phyloP scores from a whole-genome alignment of 805 yeast species.

The Candida xyloterini region DNA sequence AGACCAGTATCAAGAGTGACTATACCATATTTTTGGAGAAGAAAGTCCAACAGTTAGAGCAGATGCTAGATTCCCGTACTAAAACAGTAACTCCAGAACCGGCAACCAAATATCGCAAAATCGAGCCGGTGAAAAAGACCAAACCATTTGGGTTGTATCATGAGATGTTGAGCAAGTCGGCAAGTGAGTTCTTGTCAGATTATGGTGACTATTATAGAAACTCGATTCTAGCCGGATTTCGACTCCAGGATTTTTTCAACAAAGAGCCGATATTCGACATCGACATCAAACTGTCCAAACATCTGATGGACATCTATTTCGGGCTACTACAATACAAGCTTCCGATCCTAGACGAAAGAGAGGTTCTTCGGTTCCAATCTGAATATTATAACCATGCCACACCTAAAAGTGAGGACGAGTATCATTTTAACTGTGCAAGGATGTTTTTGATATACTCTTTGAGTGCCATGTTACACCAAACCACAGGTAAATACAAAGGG shows the following conservation, averaged over 20 bases:
- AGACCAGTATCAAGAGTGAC: constrained; percentile 48
- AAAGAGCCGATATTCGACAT: constrained; percentile 52
- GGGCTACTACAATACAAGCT: constrained; percentile 54
- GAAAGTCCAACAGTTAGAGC: constrained; percentile 51
- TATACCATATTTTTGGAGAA: constrained; percentile 57
- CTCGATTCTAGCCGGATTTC: constrained; percentile 41
- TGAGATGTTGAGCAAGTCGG: constrained; percentile 20
- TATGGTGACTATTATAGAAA: constrained; percentile 13
- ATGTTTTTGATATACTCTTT: constrained; percentile 55
- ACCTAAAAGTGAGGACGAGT: constrained; percentile 34
- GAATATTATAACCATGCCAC: constrained; percentile 38
- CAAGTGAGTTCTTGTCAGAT: constrained; percentile 19
- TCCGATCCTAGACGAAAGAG: constrained; percentile 52
- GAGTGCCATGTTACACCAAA: constrained; percentile 48
- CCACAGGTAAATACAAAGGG: constrained; percentile 55
- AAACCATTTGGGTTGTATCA: constrained; percentile 21
- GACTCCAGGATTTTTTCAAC: constrained; percentile 43
- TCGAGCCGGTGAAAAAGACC: constrained; percentile 19
- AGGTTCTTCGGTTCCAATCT: constrained; percentile 48
- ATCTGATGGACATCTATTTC: constrained; percentile 53
- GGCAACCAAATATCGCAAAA: constrained; percentile 29
- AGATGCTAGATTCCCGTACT: constrained; percentile 35
- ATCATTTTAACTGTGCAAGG: constrained; percentile 52
- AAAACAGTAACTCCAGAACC: constrained; percentile 10
- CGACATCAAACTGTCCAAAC: constrained; percentile 47